Evolutionary conservation across 192 early-diverging fungal genomes (phyloP).

Genomic region (Coemansia sp.): DNA sequence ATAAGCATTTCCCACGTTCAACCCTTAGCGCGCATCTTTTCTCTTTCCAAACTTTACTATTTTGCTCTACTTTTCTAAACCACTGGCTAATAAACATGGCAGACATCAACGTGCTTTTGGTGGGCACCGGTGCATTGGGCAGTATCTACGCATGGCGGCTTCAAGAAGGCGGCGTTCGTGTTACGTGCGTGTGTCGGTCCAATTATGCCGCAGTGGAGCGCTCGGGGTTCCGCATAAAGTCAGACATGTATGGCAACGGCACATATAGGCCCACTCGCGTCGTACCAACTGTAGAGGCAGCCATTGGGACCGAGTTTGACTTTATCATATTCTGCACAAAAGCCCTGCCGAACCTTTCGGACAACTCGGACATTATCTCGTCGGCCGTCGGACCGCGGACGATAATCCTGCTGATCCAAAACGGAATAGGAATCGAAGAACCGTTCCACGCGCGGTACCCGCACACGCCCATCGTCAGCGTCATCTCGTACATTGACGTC

Average conservation of each 20-base stretch:
- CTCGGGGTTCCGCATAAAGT: constrained; percentile 61
- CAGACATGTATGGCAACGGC: constrained; percentile 58
- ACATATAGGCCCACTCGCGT: constrained; percentile 59
- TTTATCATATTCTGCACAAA: constrained; percentile 67
- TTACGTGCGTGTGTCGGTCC: constrained; percentile 69
- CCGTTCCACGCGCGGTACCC: constrained; percentile 61
- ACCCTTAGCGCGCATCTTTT: not conserved
- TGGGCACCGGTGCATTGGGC: constrained; percentile 75
- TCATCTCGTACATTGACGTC: constrained; percentile 64
- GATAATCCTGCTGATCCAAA: constrained; percentile 68
- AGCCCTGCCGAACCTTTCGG: constrained; percentile 63
- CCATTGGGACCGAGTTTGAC: constrained; percentile 57
- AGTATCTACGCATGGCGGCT: constrained; percentile 67
- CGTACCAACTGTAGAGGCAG: constrained; percentile 43
- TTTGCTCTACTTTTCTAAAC: not conserved
- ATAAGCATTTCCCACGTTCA: not conserved
- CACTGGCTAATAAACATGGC: not conserved
- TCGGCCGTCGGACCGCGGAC: constrained; percentile 57
- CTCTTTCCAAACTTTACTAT: not conserved
- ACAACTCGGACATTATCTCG: constrained; percentile 59
- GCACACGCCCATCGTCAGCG: constrained; percentile 59
- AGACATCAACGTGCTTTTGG: constrained; percentile 35
- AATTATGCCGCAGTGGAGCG: constrained; percentile 60
- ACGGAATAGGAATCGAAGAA: constrained; percentile 69
- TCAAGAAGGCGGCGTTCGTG: constrained; percentile 45